Evolutionary conservation across 2,329 filamentous ascomycete species (phyloP).

Genomic region (Trichophyton mentagrophytes): DNA sequence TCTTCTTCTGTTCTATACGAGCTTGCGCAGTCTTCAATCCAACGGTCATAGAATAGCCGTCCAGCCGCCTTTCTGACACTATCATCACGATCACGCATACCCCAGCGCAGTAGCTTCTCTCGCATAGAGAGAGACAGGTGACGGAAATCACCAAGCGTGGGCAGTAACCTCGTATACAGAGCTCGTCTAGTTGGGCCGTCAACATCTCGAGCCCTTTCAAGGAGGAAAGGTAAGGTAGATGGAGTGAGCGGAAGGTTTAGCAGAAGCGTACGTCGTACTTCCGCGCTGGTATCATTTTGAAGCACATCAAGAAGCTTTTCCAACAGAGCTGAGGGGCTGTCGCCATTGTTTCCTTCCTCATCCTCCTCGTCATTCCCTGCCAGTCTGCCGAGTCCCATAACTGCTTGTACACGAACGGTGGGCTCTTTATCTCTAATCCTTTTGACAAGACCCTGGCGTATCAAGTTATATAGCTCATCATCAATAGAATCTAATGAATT

Average conservation of each 20-base stretch:
- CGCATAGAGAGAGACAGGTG: conserved; percentile 86
- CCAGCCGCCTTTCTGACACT: conserved; percentile 85
- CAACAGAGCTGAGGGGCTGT: conserved; percentile 52
- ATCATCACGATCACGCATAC: conserved; percentile 83
- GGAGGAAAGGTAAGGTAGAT: conserved; percentile 67
- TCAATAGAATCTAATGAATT: conserved; percentile 88
- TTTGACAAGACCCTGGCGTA: conserved; percentile 67
- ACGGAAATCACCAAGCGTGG: conserved; percentile 83
- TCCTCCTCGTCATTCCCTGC: conserved; percentile 58
- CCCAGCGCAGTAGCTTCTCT: conserved; percentile 92
- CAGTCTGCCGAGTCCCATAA: conserved; percentile 74
- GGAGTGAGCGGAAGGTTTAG: conserved; percentile 81
- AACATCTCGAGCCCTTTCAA: conserved; percentile 81
- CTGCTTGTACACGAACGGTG: conserved; percentile 81
- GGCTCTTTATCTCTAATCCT: conserved; percentile 88
- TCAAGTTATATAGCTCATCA: conserved; percentile 73
- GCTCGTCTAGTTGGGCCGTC: conserved; percentile 73
- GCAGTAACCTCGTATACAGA: conserved; percentile 75
- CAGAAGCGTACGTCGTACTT: conserved; percentile 77
- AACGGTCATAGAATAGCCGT: conserved; percentile 82
- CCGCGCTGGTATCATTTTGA: conserved; percentile 86
- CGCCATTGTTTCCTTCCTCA: conserved; percentile 57
- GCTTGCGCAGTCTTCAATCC: conserved; percentile 89
- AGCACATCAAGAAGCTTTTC: conserved; percentile 76
- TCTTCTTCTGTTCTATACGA: conserved; percentile 44